These are phyloP conservation scores for Actinomortierella wolfii DNA, from an alignment of 371 early-diverging fungal genomes.

Conservation along the genomic window DNA sequence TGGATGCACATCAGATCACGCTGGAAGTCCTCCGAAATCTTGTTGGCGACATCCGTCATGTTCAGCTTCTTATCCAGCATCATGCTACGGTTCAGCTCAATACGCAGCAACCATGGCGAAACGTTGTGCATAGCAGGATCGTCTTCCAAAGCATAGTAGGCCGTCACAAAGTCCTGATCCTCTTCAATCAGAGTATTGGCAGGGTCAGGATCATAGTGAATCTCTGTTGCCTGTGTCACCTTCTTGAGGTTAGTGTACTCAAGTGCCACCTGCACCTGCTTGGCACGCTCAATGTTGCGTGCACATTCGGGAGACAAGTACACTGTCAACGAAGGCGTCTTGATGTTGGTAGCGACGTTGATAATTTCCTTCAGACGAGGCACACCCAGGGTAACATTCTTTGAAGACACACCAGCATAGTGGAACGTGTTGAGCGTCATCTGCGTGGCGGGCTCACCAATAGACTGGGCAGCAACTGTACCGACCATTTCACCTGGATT, in stretches of 20 bases:
- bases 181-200: constrained; percentile 85
- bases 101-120: constrained; percentile 96
- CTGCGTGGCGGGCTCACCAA: constrained; percentile 99
- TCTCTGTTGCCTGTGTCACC: constrained; percentile 87
- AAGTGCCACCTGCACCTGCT: constrained; percentile 88
- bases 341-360: constrained; percentile 97
- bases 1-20: constrained; percentile 79
- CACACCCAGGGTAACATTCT: constrained; percentile 99
- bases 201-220: constrained; percentile 98
- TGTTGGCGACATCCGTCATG: constrained; percentile 77
- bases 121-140: constrained; percentile 66
- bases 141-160: constrained; percentile 90
- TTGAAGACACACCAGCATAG: constrained; percentile 98
- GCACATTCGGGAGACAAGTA: constrained; percentile 82
- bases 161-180: constrained; percentile 93
- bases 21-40: constrained; percentile 78
- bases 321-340: constrained; percentile 95
- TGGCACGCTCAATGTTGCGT: constrained; percentile 83
- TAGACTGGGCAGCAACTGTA: constrained; percentile 98
- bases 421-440: constrained; percentile 99
- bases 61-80: constrained; percentile 91
- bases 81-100: constrained; percentile 88
- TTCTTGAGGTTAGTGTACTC: constrained; percentile 93
- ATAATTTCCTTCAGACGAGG: constrained; percentile 99
- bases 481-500: constrained; percentile 99